These are phyloP conservation scores for Fraxinus xanthoxyloides DNA, from an alignment of 305 asterid species.

Conservation along the genomic window DNA sequence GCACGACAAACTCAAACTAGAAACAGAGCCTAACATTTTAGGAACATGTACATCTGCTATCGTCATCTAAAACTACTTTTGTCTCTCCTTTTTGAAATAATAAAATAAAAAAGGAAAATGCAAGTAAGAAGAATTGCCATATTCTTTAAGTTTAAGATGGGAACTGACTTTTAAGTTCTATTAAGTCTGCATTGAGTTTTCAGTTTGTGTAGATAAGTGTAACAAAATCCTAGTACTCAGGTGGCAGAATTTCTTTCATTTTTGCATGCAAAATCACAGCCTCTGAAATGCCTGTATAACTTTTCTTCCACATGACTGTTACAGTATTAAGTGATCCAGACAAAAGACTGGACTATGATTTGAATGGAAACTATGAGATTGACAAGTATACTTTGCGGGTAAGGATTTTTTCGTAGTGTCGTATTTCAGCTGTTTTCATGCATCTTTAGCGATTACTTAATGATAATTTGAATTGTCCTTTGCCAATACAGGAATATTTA, in stretches of 20 bases:
- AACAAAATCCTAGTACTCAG: not conserved
- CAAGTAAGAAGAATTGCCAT: not conserved
- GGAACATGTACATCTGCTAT: not conserved
- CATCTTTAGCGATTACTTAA: slow-evolving; percentile 15
- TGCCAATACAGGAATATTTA: slow-evolving; percentile 49
- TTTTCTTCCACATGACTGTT: slow-evolving; percentile 6
- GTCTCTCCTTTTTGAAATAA: not conserved
- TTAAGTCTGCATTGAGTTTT: not conserved
- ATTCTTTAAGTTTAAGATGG: not conserved
- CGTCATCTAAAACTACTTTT: not conserved
- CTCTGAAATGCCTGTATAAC: not conserved
- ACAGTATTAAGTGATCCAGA: slow-evolving; percentile 69
- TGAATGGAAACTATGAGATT: slow-evolving; percentile 56
- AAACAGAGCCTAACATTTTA: not conserved
- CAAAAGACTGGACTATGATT: slow-evolving; percentile 60
- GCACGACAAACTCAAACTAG: not conserved
- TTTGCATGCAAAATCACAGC: not conserved
- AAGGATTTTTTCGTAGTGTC: slow-evolving; percentile 20
- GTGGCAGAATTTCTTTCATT: not conserved
- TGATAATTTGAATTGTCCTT: slow-evolving; percentile 15
- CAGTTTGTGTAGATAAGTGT: not conserved
- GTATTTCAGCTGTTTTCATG: slow-evolving; percentile 14
- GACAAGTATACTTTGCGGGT: slow-evolving; percentile 62
- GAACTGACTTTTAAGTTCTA: too few relatives aligned
- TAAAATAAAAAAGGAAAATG: not conserved